These are phyloP conservation scores for Psilocybe tampanensis DNA, from an alignment of 768 basidiomycete species.

Conservation along the genomic window DNA sequence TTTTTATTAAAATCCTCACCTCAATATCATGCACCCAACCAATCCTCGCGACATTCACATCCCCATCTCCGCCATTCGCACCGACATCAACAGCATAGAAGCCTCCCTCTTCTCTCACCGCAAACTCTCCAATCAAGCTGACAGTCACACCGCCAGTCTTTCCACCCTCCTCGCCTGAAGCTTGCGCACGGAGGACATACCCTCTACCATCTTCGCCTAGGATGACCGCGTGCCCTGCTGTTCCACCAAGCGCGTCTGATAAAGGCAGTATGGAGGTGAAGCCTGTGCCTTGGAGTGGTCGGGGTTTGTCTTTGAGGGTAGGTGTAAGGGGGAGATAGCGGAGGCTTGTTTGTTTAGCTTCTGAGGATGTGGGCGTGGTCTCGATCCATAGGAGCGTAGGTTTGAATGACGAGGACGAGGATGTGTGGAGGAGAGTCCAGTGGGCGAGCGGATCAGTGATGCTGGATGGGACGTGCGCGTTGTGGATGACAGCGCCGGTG, in stretches of 20 bases:
- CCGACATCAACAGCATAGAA: neutral
- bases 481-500: constrained; percentile 54
- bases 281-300: constrained; percentile 39
- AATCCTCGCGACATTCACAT: constrained; percentile 59
- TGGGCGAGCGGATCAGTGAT: constrained; percentile 36
- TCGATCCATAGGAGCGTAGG: constrained; percentile 51
- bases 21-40: constrained; percentile 63
- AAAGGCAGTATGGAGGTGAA: neutral
- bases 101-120: neutral
- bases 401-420: no score
- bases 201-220: constrained; percentile 56
- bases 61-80: constrained; percentile 32
- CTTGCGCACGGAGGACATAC: constrained; percentile 54
- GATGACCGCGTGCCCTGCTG: constrained; percentile 66
- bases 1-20: constrained; percentile 46
- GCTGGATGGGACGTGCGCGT: constrained; percentile 55
- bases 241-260: constrained; percentile 60
- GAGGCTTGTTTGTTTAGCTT: constrained; percentile 50
- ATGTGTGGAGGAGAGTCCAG: constrained; percentile 28
- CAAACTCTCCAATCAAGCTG: constrained; percentile 43
- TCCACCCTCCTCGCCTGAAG: constrained; percentile 35
- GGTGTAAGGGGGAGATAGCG: constrained; percentile 55
- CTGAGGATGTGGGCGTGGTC: neutral
- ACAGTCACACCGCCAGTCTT: constrained; percentile 57
- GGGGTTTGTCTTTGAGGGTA: constrained; percentile 49